phyloP scores from a whole-genome alignment of 2,329 filamentous ascomycete genomes.

The Stagonosporopsis vannaccii region DNA sequence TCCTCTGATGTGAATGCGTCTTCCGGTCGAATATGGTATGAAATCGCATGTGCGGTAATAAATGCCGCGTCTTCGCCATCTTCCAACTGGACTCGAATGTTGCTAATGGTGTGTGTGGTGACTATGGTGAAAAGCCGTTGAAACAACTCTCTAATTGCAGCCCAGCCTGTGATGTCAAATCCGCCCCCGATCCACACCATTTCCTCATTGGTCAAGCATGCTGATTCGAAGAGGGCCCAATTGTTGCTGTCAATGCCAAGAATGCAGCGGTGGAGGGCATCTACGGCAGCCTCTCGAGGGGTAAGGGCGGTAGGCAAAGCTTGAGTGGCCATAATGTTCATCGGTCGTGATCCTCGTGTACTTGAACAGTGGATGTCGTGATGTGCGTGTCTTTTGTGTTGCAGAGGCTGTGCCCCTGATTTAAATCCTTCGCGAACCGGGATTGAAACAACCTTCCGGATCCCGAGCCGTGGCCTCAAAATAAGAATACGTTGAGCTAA shows the following conservation, averaged over 20 bases:
- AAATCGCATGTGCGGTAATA: constrained; percentile 28
- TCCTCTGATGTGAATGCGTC: constrained; percentile 28
- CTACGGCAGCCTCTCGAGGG: constrained; percentile 32
- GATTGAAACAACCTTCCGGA: background rate
- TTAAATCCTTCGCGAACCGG: background rate
- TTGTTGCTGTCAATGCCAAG: constrained; percentile 35
- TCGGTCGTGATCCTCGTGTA: background rate
- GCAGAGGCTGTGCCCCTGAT: background rate
- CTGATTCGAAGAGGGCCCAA: constrained; percentile 28
- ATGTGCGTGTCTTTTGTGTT: background rate
- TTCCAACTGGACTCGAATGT: constrained; percentile 28
- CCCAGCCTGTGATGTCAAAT: constrained; percentile 25
- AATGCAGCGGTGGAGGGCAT: constrained; percentile 33
- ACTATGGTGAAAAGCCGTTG: constrained; percentile 24
- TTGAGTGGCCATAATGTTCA: constrained; percentile 17
- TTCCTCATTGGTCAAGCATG: constrained; percentile 24
- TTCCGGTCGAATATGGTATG: constrained; percentile 31
- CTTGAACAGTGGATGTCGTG: too few relatives aligned
- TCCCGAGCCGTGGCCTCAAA: background rate
- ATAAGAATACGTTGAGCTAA: background rate
- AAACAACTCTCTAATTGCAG: constrained; percentile 24
- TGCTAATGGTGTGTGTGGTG: constrained; percentile 36
- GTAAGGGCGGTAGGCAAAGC: constrained; percentile 19
- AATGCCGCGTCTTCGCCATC: constrained; percentile 24
- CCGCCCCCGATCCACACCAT: constrained; percentile 28